A percentile compares a stretch with the other conserved stretches of the same genome.
Conservation (phyloP, 768 basidiomycete species). For the Collybia nuda region DNA sequence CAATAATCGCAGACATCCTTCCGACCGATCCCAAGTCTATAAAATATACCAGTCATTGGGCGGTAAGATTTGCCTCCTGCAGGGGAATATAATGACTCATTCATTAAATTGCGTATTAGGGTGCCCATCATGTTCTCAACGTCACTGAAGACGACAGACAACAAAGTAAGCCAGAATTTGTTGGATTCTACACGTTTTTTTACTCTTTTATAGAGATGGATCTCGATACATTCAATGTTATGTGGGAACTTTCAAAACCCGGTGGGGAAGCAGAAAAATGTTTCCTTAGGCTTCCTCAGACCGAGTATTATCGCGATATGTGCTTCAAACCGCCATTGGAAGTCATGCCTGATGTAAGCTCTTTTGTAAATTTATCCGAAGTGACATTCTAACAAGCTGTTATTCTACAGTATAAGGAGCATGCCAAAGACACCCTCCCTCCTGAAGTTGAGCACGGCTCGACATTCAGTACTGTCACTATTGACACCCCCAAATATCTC, state of each 20-base stretch:
- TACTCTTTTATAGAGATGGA: constrained; percentile 51
- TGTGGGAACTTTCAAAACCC: constrained; percentile 73
- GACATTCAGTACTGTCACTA: constrained; percentile 65
- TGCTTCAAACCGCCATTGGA: constrained; percentile 40
- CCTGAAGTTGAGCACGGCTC: constrained; percentile 42
- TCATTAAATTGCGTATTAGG: constrained; percentile 38
- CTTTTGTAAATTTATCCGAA: not conserved
- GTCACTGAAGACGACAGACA: constrained; percentile 51
- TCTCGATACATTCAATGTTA: constrained; percentile 67
- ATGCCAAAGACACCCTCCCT: constrained; percentile 31
- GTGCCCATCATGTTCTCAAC: constrained; percentile 75
- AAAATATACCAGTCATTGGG: constrained; percentile 81
- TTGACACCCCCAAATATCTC: constrained; percentile 72
- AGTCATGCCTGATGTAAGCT: constrained; percentile 53
- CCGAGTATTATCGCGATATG: constrained; percentile 52
- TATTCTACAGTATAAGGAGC: constrained; percentile 32
- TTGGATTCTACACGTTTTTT: not conserved
- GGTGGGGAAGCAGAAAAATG: constrained; percentile 54
- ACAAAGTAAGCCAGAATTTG: constrained; percentile 41
- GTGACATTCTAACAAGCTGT: not conserved
- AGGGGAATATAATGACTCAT: not conserved
- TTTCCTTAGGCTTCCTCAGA: constrained; percentile 65
- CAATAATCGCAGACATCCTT: constrained; percentile 68
- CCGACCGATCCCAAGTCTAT: constrained; percentile 75
- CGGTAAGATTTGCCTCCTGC: constrained; percentile 43